Conservation (phyloP, 306 rosid genomes). For the Lathyrus aphaca region DNA sequence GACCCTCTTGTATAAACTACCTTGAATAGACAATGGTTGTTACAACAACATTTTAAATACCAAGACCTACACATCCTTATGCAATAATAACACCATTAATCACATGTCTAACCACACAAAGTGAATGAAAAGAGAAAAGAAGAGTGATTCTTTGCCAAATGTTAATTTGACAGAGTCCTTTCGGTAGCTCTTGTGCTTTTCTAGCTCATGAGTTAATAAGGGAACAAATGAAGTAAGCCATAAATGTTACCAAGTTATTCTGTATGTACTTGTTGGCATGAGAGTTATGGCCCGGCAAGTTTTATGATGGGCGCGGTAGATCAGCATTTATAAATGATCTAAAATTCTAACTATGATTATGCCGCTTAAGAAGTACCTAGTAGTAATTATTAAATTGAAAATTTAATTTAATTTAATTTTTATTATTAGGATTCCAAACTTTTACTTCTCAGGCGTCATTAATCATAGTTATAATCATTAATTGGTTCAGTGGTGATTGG, state of each 20-base stretch:
- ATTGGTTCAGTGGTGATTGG: no score
- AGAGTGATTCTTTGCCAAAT: constrained; percentile 8
- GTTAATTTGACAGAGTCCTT: constrained; percentile 15
- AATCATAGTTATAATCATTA: no score
- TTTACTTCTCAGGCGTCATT: no score
- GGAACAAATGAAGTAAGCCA: constrained; percentile 24
- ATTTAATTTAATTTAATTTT: no score
- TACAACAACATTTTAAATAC: constrained; percentile 38
- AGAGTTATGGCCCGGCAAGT: constrained; percentile 6
- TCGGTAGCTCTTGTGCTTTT: not conserved
- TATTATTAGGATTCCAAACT: no score
- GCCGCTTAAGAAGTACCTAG: not conserved
- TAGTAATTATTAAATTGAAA: no score
- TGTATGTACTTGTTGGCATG: not conserved
- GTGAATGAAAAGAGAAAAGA: constrained; percentile 22
- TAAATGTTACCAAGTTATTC: constrained; percentile 18
- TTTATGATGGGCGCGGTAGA: not conserved
- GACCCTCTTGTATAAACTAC: constrained; percentile 32
- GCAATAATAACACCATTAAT: constrained; percentile 34
- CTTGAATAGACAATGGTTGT: constrained; percentile 33
- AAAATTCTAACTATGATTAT: not conserved
- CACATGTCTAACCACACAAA: constrained; percentile 13
- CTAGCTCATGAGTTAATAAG: constrained; percentile 10
- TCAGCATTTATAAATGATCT: not conserved
- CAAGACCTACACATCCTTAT: constrained; percentile 27